Conservation (phyloP, 2,329 filamentous ascomycete species). For the Monilinia aucupariae region DNA sequence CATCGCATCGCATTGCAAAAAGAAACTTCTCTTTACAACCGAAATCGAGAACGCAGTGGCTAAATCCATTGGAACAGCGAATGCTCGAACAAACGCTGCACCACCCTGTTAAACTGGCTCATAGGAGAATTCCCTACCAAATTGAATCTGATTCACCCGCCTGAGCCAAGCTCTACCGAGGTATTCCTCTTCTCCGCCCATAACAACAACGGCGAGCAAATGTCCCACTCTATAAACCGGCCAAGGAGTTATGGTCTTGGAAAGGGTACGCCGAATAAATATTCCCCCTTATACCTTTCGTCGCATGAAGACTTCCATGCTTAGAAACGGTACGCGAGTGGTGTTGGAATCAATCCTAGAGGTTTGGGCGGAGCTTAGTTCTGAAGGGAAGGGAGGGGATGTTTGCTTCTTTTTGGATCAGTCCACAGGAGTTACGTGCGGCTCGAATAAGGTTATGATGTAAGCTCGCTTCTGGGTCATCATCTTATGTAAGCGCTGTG, state of each 20-base stretch:
- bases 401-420: background rate
- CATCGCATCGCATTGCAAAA: too few species aligned
- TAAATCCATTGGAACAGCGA: background rate
- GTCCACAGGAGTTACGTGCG: background rate
- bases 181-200: background rate
- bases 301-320: background rate
- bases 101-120: background rate
- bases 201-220: slow-evolving; percentile 1
- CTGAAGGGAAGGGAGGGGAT: too few species aligned
- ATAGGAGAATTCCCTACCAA: background rate
- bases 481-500: background rate
- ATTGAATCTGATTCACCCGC: background rate
- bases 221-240: background rate
- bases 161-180: background rate
- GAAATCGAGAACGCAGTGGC: background rate
- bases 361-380: background rate
- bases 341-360: background rate
- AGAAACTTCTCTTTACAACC: background rate
- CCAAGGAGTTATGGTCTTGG: background rate
- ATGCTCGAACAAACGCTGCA: background rate
- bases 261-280: background rate
- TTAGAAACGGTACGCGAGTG: background rate
- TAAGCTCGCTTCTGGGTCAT: background rate
- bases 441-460: background rate
- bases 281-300: background rate